Base-by-base conservation (phyloP, 495 filamentous ascomycete species). In the Haplographium delicatum region DNA sequence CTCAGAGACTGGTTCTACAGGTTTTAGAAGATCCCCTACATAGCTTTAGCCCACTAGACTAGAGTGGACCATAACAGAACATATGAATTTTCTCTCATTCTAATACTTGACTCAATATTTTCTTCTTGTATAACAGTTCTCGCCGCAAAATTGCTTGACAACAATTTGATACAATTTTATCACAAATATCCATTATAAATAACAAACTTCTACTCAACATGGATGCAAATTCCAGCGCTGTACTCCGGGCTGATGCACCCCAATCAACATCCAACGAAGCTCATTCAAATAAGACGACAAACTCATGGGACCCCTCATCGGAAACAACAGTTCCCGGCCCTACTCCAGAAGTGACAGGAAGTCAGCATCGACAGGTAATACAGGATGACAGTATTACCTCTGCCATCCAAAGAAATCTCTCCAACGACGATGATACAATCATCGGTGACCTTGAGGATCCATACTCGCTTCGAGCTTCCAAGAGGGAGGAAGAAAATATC, bases 401-500 rank as follows among this genome's bases (percentile, higher is more conserved):
- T 11, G n/a, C 39, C 8, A 22, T 28, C 15, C 3, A 19, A 20
- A 44, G 30, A 38, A 19, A 44, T 27, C 9, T 38, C 13, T 44
- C 41, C 22, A 38, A 38, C 31, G 41, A 44, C 11, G 20, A 5
- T 39, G 51, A 48, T 27, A 38, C 38, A 11, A 47, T 54, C 30
- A 34, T 26, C 13, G 24, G 26, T 11, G 16, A 52, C n/a, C 15
- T 15, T 2, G 44, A 43, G 26, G 51, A 54, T 34, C 51, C 51
- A 35, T 54, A 54, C 22, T 31, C 51, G 8, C 44, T 54, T 10
- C 34, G 44, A 37, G 44, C 10, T 1, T 19, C 35, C 26, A 54
- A 48, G 18, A 35, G 38, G 9, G 51, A 43, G 24, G 51, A 48
- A 15, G 62, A 62, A 4, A 68, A 74, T 54, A 57, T 70, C 44